Percentiles rank a stretch among this genome's conserved stretches.
phyloP scores from a whole-genome alignment of 2,329 filamentous ascomycete genomes.

The Drechslera avenae region DNA sequence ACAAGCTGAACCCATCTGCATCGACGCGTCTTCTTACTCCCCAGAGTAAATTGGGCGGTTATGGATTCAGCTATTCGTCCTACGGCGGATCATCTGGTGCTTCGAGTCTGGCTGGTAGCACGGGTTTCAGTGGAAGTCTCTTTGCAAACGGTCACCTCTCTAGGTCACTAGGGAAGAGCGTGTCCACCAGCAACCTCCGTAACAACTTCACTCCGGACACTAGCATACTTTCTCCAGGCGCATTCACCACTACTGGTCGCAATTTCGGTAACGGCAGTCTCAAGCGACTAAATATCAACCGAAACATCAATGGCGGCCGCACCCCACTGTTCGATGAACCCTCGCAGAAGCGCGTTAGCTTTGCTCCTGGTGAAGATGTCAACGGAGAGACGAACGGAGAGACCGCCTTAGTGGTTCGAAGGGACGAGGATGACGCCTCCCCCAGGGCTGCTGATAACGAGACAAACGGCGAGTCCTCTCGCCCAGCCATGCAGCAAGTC shows the following conservation, averaged over 20 bases:
- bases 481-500: conserved; percentile 72
- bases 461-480: conserved; percentile 43
- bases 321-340: conserved; percentile 63
- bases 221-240: conserved; percentile 83
- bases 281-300: conserved; percentile 92
- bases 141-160: conserved; percentile 64
- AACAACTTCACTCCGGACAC: conserved; percentile 81
- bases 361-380: conserved; percentile 65
- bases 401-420: conserved; percentile 57
- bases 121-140: conserved; percentile 57
- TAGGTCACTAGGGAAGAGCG: conserved; percentile 80
- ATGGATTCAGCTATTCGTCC: conserved; percentile 90
- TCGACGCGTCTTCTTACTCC: conserved; percentile 81
- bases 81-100: conserved; percentile 81
- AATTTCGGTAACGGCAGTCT: conserved; percentile 59
- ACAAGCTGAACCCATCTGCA: conserved; percentile 82
- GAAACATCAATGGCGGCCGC: conserved; percentile 70
- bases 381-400: conserved; percentile 51
- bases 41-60: conserved; percentile 74
- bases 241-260: conserved; percentile 70
- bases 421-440: conserved; percentile 57
- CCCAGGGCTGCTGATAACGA: conserved; percentile 58
- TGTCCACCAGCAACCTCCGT: conserved; percentile 85
- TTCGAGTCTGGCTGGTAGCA: conserved; percentile 76
- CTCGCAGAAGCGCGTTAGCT: conserved; percentile 79